Conservation (phyloP, 129 eudicot genomes). For the Deinandra increscens region DNA sequence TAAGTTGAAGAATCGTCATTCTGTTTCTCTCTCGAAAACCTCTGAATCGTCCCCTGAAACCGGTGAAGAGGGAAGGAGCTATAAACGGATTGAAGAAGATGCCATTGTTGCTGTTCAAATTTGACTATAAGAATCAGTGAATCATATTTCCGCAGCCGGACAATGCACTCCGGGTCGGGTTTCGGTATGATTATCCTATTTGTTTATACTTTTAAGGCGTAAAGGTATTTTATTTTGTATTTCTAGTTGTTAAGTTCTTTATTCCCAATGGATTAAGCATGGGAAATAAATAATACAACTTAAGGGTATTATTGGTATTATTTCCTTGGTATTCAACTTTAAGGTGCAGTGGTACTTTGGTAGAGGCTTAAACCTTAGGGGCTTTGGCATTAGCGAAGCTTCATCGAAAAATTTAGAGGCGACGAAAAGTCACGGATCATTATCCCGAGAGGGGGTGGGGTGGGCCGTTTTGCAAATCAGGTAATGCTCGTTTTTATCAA, state of each 20-base stretch:
- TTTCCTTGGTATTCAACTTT: too few relatives aligned
- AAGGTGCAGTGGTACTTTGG: too few relatives aligned
- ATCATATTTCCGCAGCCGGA: slow-evolving; percentile 6
- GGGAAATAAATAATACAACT: not conserved
- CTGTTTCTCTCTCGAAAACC: slow-evolving; percentile 9
- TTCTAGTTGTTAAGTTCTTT: not conserved
- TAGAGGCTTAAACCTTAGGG: too few relatives aligned
- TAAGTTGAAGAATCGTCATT: slow-evolving; percentile 47
- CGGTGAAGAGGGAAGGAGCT: not conserved
- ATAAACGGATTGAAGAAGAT: not conserved
- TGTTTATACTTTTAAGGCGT: not conserved
- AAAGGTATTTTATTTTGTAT: not conserved
- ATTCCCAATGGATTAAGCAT: not conserved
- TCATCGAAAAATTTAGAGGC: too few relatives aligned
- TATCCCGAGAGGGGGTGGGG: too few relatives aligned
- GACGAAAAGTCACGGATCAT: too few relatives aligned
- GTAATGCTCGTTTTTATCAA: too few relatives aligned
- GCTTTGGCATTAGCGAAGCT: too few relatives aligned
- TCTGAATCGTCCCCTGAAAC: not conserved
- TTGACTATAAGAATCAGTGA: slow-evolving; percentile 10
- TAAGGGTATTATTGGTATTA: too few relatives aligned
- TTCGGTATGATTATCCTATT: not conserved
- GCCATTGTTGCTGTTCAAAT: slow-evolving; percentile 7
- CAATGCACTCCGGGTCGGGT: slow-evolving; percentile 3
- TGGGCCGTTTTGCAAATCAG: too few relatives aligned